Evolutionary conservation across 169 alveolate genomes (phyloP).

Genomic region (Cryptosporidium andersoni): DNA sequence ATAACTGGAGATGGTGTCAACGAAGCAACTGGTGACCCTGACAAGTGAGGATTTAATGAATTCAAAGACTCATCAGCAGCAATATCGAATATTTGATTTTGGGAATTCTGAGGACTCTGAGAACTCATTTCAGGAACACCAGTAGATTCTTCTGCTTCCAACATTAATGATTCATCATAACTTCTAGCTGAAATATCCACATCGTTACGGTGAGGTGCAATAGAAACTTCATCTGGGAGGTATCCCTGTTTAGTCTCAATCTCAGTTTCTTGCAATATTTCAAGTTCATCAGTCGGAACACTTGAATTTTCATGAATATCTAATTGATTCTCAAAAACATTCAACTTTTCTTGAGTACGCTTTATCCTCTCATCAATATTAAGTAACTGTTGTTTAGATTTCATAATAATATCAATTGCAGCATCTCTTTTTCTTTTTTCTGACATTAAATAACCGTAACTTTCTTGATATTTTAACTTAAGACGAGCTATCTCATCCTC

Average conservation of each 20-base stretch:
- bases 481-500: constrained; percentile 65
- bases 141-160: constrained; percentile 70
- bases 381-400: constrained; percentile 42
- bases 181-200: constrained; percentile 33
- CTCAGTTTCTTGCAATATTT: constrained; percentile 42
- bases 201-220: constrained; percentile 42
- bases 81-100: background rate
- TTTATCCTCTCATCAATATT: constrained; percentile 63
- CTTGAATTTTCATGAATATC: constrained; percentile 64
- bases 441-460: constrained; percentile 55
- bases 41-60: background rate
- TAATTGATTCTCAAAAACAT: constrained; percentile 36
- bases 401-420: constrained; percentile 28
- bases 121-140: constrained; percentile 45
- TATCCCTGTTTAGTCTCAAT: constrained; percentile 31
- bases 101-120: background rate
- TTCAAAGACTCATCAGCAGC: constrained; percentile 2
- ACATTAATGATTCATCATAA: constrained; percentile 27
- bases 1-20: constrained; percentile 3
- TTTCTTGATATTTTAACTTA: constrained; percentile 38
- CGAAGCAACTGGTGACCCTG: constrained; percentile 2
- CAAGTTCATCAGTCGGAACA: constrained; percentile 43
- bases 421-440: constrained; percentile 61
- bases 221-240: constrained; percentile 38
- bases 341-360: constrained; percentile 52